A percentile compares a stretch with the other conserved stretches of the same genome.
These are phyloP conservation scores for Candida anglica DNA, from an alignment of 805 yeast genomes.

Conservation along the genomic window DNA sequence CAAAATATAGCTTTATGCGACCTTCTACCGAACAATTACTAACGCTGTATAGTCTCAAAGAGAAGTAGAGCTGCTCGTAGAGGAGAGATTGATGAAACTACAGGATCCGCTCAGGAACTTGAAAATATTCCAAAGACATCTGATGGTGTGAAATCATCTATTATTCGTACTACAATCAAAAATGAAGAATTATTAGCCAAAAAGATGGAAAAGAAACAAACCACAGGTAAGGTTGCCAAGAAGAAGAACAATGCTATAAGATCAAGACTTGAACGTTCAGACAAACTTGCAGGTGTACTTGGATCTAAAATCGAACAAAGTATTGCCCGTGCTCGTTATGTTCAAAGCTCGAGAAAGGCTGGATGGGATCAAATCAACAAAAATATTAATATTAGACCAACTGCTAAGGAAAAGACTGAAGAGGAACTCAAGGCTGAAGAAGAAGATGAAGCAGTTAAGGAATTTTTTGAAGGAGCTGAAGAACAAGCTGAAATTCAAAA, in stretches of 20 bases:
- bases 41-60: conserved; percentile 50
- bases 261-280: conserved; percentile 44
- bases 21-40: conserved; percentile 10
- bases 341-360: conserved; percentile 60
- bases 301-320: conserved; percentile 63
- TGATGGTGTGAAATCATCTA: conserved; percentile 57
- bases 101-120: conserved; percentile 46
- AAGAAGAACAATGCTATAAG: conserved; percentile 27
- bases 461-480: conserved; percentile 17
- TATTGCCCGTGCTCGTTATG: conserved; percentile 57
- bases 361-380: conserved; percentile 71
- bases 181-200: conserved; percentile 59
- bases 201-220: conserved; percentile 42
- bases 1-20: neutral
- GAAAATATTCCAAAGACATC: conserved; percentile 55
- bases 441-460: conserved; percentile 33
- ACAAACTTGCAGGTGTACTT: conserved; percentile 50
- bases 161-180: conserved; percentile 63
- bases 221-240: conserved; percentile 16
- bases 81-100: conserved; percentile 42
- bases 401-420: conserved; percentile 11
- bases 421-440: conserved; percentile 26
- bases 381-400: conserved; percentile 28
- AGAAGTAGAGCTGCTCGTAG: conserved; percentile 78
- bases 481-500: conserved; percentile 9